These are phyloP conservation scores for Bipolaris oryzae DNA, from an alignment of 2,329 filamentous ascomycete genomes.

Conservation along the genomic window DNA sequence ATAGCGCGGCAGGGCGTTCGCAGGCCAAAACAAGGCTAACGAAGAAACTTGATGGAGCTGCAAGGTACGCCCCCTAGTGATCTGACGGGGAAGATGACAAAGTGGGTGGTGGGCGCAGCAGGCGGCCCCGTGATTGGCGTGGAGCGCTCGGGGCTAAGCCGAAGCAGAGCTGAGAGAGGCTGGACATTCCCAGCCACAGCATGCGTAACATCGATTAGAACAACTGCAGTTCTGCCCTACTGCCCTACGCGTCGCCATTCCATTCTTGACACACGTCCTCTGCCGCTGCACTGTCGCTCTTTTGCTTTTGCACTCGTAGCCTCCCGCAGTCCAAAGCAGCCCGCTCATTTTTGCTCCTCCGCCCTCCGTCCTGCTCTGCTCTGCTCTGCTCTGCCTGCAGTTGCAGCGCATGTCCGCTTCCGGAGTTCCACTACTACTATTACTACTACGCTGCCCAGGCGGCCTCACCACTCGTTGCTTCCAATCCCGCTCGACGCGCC, in stretches of 20 bases:
- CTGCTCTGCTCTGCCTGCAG: conserved; percentile 7
- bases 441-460: conserved; percentile 23
- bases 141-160: conserved; percentile 3
- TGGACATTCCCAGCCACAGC: conserved; percentile 29
- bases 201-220: conserved; percentile 21
- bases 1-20: conserved; percentile 19
- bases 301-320: conserved; percentile 19
- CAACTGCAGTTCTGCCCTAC: conserved; percentile 11
- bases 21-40: conserved; percentile 15
- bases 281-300: conserved; percentile 24
- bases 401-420: conserved; percentile 32
- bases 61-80: conserved; percentile 18
- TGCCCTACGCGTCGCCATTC: conserved; percentile 2
- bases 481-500: conserved; percentile 9
- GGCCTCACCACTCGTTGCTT: conserved; percentile 8
- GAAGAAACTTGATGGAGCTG: conserved; percentile 18
- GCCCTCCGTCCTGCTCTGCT: background rate
- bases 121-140: conserved; percentile 14
- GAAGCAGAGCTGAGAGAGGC: conserved; percentile 17
- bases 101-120: conserved; percentile 7
- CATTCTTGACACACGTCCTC: conserved; percentile 8
- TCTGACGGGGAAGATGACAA: conserved; percentile 12
- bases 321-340: background rate
- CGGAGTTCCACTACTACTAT: conserved; percentile 9
- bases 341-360: background rate